Evolutionary conservation across 2,329 filamentous ascomycete species (phyloP).

Genomic region (Trichoderma simmonsii): DNA sequence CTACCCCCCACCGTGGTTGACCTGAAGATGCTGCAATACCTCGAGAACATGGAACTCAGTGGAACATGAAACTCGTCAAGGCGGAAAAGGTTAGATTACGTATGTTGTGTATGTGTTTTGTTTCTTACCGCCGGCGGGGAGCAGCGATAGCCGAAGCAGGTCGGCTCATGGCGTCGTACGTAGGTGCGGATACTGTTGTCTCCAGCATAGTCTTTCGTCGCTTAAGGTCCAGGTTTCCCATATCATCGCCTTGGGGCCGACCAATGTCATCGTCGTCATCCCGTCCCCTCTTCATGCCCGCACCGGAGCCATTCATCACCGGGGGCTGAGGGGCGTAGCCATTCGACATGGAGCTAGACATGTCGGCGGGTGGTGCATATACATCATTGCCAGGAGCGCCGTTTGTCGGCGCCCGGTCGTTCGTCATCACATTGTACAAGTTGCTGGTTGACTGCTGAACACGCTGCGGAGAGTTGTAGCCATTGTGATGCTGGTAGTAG

Average conservation of each 20-base stretch:
- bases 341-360: constrained; percentile 53
- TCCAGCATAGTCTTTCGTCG: constrained; percentile 75
- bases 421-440: constrained; percentile 86
- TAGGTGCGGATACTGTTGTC: constrained; percentile 47
- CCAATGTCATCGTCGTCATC: constrained; percentile 59
- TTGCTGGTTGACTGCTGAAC: constrained; percentile 68
- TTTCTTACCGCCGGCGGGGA: constrained; percentile 37
- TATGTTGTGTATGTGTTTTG: not conserved
- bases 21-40: constrained; percentile 17
- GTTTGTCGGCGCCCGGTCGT: constrained; percentile 60
- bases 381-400: constrained; percentile 65
- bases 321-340: constrained; percentile 63
- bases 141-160: constrained; percentile 45
- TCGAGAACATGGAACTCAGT: constrained; percentile 15
- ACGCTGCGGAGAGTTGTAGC: constrained; percentile 78
- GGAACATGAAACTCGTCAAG: constrained; percentile 19
- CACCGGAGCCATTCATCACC: constrained; percentile 60
- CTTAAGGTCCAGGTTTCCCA: constrained; percentile 62
- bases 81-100: constrained; percentile 13
- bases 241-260: constrained; percentile 56
- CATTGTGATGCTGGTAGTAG: constrained; percentile 65
- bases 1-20: constrained; percentile 8
- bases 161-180: constrained; percentile 50
- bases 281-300: constrained; percentile 45
- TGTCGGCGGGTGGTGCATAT: constrained; percentile 65